phyloP scores from a whole-genome alignment of 352 stramenopile genomes.

The Paralagenidium karlingii region DNA sequence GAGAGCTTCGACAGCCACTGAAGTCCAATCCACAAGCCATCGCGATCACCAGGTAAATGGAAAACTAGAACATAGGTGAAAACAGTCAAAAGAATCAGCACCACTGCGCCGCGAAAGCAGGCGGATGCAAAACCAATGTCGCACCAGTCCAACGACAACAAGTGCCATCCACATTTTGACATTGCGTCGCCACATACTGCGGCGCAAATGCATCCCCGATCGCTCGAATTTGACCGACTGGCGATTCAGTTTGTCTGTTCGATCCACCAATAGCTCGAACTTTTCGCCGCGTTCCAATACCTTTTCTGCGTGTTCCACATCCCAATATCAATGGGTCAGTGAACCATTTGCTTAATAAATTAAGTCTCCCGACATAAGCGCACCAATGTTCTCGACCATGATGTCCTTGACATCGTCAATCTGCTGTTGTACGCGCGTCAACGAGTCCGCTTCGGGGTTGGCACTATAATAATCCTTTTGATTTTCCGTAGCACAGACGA shows the following conservation, averaged over 20 bases:
- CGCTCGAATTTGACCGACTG: conserved; percentile 96
- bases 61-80: conserved; percentile 50
- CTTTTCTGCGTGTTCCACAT: conserved; percentile 64
- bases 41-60: conserved; percentile 75
- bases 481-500: not conserved
- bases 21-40: conserved; percentile 83
- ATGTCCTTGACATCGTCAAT: conserved; percentile 97
- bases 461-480: conserved; percentile 72
- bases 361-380: not conserved
- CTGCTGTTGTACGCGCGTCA: conserved; percentile 89
- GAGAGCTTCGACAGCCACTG: conserved; percentile 62
- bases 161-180: conserved; percentile 81
- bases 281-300: conserved; percentile 97
- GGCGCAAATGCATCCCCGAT: conserved; percentile 81
- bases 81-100: not conserved
- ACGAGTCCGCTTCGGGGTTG: conserved; percentile 85
- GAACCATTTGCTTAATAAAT: not conserved
- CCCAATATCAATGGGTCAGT: not conserved
- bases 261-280: conserved; percentile 91
- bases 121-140: conserved; percentile 3
- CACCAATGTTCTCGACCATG: conserved; percentile 98
- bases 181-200: conserved; percentile 80
- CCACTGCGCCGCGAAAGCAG: not conserved
- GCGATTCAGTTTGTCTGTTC: conserved; percentile 93
- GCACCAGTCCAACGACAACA: conserved; percentile 46